Conservation (phyloP, 2,329 filamentous ascomycete species). For the Nemania serpens region DNA sequence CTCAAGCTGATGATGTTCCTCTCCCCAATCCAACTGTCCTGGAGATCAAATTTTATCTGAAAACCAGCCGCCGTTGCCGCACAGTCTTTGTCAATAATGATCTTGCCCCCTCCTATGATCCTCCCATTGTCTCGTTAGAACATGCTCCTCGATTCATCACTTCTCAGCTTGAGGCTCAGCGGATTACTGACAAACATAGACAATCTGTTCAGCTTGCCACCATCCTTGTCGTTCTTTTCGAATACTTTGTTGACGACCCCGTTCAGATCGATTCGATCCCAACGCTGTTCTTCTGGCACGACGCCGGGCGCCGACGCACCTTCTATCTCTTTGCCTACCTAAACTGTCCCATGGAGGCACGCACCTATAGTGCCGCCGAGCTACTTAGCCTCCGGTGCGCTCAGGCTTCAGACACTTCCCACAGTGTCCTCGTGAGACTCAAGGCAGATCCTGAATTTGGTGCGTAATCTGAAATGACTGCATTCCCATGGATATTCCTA, state of each 20-base stretch:
- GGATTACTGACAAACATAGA: constrained; percentile 43
- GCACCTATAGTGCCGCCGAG: constrained; percentile 51
- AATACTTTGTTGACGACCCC: constrained; percentile 26
- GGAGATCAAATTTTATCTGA: constrained; percentile 38
- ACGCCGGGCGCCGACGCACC: constrained; percentile 42
- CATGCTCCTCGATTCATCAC: constrained; percentile 45
- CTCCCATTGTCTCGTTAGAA: constrained; percentile 11
- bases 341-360: constrained; percentile 48
- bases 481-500: too few relatives aligned
- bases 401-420: constrained; percentile 7
- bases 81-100: constrained; percentile 18
- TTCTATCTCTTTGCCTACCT: constrained; percentile 50
- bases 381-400: constrained; percentile 48
- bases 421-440: constrained; percentile 27
- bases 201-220: constrained; percentile 38
- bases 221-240: constrained; percentile 39
- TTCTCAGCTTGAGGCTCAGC: constrained; percentile 48
- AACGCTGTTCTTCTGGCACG: constrained; percentile 48
- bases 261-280: constrained; percentile 37
- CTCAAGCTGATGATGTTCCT: constrained; percentile 34
- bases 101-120: neutral
- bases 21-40: constrained; percentile 33
- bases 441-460: constrained; percentile 47
- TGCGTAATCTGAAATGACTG: constrained; percentile 35
- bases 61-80: constrained; percentile 19